Evolutionary conservation across 1,284 basidiomycete genomes (phyloP), one percentile per base, ranked within the genome.

Genomic region (Tranzscheliella williamsii): DNA sequence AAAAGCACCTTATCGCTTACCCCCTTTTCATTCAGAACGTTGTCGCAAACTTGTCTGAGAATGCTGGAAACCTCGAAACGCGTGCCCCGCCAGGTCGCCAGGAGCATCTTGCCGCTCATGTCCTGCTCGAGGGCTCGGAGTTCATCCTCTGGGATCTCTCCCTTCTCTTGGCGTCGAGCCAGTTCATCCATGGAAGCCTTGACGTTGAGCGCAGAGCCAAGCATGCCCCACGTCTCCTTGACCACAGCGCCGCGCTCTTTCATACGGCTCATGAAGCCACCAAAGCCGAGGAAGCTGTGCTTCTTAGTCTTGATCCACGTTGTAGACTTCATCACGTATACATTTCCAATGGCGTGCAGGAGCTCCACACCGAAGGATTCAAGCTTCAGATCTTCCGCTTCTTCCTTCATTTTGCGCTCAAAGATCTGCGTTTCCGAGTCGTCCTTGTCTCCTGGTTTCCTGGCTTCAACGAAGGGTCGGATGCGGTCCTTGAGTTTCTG

Each of bases 321-420:
- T 27, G 89, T 86, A 3, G 90, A 89, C 80, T 96, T 97, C 82
- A 88, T 89, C 71, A 91, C 87, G 78, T 97, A 98, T 26, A 96
- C 86, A 48, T 84, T 86, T 33, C 76, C 76, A 51, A 78, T 78
- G 27, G 74, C 68, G 47, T 74, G 72, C 33, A 78, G 64, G 8
- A 93, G 87, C 84, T 97, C 94, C 32, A 98, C 87, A 47, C 95
- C 95, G 78, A 99, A 99, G 65, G 91, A 94, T 81, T 99, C 95
- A 50, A 97, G 80, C 82, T 97, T 98, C 72, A 99, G 79, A 81
- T 99, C 95, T 63, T 96, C 91, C 2, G 91, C 91, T 79, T 99
- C 95, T 34, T 84, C 82, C 73, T 81, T 83, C 79, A 96, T 90
- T 78, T 83, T 85, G 42, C 83, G 82, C 78, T 89, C 86, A 74